These are phyloP conservation scores for Cryomyces minteri DNA, from an alignment of 495 filamentous ascomycete species.

Conservation along the genomic window DNA sequence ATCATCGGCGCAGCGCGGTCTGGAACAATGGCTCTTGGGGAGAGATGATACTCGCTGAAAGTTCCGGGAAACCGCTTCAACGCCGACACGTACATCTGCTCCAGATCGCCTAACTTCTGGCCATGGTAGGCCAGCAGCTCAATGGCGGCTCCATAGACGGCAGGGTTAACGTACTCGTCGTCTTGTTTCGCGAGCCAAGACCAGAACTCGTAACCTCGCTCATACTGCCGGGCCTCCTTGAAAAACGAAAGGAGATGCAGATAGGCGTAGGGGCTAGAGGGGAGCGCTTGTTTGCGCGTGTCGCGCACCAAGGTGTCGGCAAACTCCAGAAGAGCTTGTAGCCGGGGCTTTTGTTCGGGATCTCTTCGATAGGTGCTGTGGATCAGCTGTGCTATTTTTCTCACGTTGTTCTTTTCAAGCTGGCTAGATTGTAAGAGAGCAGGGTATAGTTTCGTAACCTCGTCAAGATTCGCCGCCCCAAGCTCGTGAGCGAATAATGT, in stretches of 20 bases:
- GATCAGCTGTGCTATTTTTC: slow-evolving; percentile 3
- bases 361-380: slow-evolving; percentile 4
- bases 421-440: neutral
- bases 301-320: slow-evolving; percentile 18
- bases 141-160: slow-evolving; percentile 28
- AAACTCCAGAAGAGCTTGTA: slow-evolving; percentile 11
- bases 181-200: slow-evolving; percentile 21
- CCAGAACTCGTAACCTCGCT: slow-evolving; percentile 24
- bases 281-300: slow-evolving; percentile 12
- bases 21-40: slow-evolving; percentile 18
- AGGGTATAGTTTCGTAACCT: neutral
- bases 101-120: slow-evolving; percentile 16
- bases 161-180: slow-evolving; percentile 16
- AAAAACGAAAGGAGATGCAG: slow-evolving; percentile 27
- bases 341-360: neutral
- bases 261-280: slow-evolving; percentile 20
- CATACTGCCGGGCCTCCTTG: slow-evolving; percentile 23
- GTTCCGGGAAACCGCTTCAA: slow-evolving; percentile 22
- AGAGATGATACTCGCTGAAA: slow-evolving; percentile 23
- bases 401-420: neutral
- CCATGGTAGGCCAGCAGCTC: slow-evolving; percentile 27
- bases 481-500: too few species aligned
- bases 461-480: neutral
- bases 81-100: slow-evolving; percentile 22
- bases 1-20: slow-evolving; percentile 12